These are phyloP conservation scores for Xylariaceae sp. DNA, from an alignment of 2,329 filamentous ascomycete genomes.

Conservation along the genomic window DNA sequence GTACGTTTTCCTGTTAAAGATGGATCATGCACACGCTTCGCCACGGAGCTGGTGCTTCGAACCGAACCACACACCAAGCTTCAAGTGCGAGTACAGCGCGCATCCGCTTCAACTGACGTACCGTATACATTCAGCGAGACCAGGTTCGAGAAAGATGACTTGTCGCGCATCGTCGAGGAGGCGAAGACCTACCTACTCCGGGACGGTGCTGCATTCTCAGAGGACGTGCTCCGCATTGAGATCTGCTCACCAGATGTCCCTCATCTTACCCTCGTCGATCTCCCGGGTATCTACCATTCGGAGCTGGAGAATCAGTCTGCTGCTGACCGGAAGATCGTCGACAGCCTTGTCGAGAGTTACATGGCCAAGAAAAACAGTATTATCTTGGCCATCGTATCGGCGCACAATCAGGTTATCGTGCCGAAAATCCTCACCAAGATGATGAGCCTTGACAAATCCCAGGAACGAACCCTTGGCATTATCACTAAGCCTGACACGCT, in stretches of 20 bases:
- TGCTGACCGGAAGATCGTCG: slow-evolving; percentile 31
- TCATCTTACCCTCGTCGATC: slow-evolving; percentile 50
- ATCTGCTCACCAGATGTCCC: slow-evolving; percentile 40
- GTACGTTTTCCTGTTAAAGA: slow-evolving; percentile 55
- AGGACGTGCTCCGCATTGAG: slow-evolving; percentile 43
- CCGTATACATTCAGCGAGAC: slow-evolving; percentile 32
- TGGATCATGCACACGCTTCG: slow-evolving; percentile 54
- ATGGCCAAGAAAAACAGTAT: slow-evolving; percentile 55
- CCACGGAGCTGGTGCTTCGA: slow-evolving; percentile 54
- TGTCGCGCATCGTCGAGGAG: slow-evolving; percentile 45
- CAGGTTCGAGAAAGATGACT: slow-evolving; percentile 35
- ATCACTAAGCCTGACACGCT: slow-evolving; percentile 53
- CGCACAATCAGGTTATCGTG: slow-evolving; percentile 44
- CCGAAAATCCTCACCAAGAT: slow-evolving; percentile 47
- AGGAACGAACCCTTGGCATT: slow-evolving; percentile 48
- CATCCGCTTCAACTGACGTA: not conserved
- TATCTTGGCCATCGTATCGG: slow-evolving; percentile 50
- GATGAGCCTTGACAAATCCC: slow-evolving; percentile 38
- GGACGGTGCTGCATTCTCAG: slow-evolving; percentile 35
- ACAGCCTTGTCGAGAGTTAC: slow-evolving; percentile 44
- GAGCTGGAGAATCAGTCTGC: slow-evolving; percentile 32
- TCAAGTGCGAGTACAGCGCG: slow-evolving; percentile 38
- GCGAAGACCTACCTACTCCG: slow-evolving; percentile 45
- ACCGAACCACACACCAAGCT: slow-evolving; percentile 35
- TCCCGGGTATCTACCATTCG: slow-evolving; percentile 43